Conservation (phyloP, 169 alveolate genomes). For the Plasmodium cynomolgi region DNA sequence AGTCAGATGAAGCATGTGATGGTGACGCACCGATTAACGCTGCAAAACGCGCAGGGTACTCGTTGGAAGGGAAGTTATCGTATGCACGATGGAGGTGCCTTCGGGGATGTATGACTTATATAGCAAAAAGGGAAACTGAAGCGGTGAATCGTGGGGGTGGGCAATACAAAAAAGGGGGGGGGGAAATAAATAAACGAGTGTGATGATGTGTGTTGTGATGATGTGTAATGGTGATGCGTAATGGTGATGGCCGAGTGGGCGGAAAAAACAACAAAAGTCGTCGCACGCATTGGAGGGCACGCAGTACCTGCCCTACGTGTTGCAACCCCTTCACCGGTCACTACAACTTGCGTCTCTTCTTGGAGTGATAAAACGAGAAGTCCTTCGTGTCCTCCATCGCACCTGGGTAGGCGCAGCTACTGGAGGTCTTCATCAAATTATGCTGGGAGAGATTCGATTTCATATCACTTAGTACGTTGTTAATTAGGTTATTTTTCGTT, state of each 20-base stretch:
- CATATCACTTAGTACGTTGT: constrained; percentile 31
- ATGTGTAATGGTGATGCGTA: neutral
- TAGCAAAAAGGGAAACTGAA: neutral
- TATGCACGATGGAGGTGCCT: neutral
- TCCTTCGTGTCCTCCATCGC: constrained; percentile 3
- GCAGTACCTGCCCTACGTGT: neutral
- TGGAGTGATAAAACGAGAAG: neutral
- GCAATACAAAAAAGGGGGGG: no score
- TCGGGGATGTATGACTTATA: neutral
- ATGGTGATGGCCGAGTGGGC: neutral
- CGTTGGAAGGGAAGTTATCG: neutral
- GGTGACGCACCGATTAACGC: neutral
- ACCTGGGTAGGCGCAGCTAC: neutral
- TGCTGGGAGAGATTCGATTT: constrained; percentile 17
- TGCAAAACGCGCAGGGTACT: neutral
- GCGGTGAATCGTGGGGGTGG: neutral
- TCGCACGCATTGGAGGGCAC: neutral
- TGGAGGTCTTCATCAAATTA: constrained; percentile 7
- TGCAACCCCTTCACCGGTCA: neutral
- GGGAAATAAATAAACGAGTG: neutral
- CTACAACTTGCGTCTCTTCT: constrained; percentile 20
- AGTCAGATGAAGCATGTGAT: neutral
- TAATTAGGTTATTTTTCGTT: constrained; percentile 38
- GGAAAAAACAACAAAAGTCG: neutral
- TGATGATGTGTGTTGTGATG: neutral